Evolutionary conservation across 306 rosid genomes (phyloP).

Genomic region (Casuarina equisetifolia): DNA sequence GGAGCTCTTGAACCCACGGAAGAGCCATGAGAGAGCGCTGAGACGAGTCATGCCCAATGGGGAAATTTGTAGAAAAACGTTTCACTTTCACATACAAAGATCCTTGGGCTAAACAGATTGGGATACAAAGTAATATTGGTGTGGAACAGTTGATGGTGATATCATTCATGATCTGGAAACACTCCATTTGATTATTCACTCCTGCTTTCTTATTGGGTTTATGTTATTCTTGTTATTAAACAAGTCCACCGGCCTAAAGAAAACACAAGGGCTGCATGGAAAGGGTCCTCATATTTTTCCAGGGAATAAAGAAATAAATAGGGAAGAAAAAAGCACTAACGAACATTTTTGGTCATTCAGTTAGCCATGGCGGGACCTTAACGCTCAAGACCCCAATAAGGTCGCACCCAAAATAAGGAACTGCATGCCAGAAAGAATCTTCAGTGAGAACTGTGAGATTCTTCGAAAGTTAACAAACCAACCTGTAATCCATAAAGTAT

Average conservation of each 20-base stretch:
- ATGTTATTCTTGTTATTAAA: neutral
- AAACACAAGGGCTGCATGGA: too few relatives aligned
- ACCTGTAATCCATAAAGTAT: too few relatives aligned
- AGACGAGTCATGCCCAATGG: slow-evolving; percentile 23
- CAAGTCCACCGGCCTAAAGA: neutral
- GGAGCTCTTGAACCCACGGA: slow-evolving; percentile 83
- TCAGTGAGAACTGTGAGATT: too few relatives aligned
- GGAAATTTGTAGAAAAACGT: slow-evolving; percentile 58
- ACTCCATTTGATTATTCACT: slow-evolving; percentile 1
- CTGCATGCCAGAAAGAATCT: too few relatives aligned
- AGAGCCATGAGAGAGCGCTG: slow-evolving; percentile 56
- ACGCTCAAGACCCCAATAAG: too few relatives aligned
- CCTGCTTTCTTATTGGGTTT: neutral
- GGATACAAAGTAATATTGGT: slow-evolving; percentile 46
- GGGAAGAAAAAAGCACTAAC: too few relatives aligned
- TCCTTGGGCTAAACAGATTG: slow-evolving; percentile 36
- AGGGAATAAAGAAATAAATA: too few relatives aligned
- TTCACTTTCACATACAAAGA: slow-evolving; percentile 64
- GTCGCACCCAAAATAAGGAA: too few relatives aligned
- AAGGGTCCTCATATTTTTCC: too few relatives aligned
- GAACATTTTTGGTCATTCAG: too few relatives aligned
- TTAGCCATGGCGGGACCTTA: too few relatives aligned
- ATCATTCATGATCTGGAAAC: slow-evolving; percentile 29
- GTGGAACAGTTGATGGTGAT: slow-evolving; percentile 37
- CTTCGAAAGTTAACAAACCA: too few relatives aligned